A percentile compares a stretch with the other conserved stretches of the same genome.
phyloP scores from a whole-genome alignment of 2,329 filamentous ascomycete species.

The Epichloe elymi region DNA sequence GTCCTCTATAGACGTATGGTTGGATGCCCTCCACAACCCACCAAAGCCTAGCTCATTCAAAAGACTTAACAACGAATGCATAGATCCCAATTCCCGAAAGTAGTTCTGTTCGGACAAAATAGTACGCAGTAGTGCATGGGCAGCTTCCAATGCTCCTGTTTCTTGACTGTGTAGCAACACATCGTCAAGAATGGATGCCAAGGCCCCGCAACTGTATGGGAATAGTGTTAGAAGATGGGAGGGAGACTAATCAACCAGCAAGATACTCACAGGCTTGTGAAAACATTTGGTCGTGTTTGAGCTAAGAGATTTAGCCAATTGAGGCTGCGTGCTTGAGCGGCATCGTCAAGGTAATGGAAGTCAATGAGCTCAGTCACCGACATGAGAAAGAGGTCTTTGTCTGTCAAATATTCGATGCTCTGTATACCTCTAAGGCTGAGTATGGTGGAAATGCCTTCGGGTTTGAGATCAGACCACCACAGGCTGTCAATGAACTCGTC shows the following conservation, averaged over 20 bases:
- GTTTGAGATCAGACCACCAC: constrained; percentile 44
- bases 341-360: constrained; percentile 51
- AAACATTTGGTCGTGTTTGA: constrained; percentile 37
- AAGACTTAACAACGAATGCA: constrained; percentile 35
- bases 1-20: constrained; percentile 34
- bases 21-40: constrained; percentile 47
- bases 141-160: constrained; percentile 43
- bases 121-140: constrained; percentile 45
- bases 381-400: constrained; percentile 49
- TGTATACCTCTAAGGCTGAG: constrained; percentile 14
- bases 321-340: constrained; percentile 44
- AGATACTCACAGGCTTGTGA: constrained; percentile 41
- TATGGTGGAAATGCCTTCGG: constrained; percentile 19
- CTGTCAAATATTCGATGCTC: constrained; percentile 33
- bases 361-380: constrained; percentile 53
- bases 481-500: constrained; percentile 51
- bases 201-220: constrained; percentile 35
- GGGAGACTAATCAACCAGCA: too few relatives aligned
- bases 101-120: constrained; percentile 42
- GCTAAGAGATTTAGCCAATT: constrained; percentile 48
- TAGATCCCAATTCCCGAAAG: constrained; percentile 32
- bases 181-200: constrained; percentile 46
- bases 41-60: constrained; percentile 49
- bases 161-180: constrained; percentile 52
- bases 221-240: constrained; percentile 3